These are phyloP conservation scores for Wickerhamomyces mucosus DNA, from an alignment of 805 yeast species.

Conservation along the genomic window DNA sequence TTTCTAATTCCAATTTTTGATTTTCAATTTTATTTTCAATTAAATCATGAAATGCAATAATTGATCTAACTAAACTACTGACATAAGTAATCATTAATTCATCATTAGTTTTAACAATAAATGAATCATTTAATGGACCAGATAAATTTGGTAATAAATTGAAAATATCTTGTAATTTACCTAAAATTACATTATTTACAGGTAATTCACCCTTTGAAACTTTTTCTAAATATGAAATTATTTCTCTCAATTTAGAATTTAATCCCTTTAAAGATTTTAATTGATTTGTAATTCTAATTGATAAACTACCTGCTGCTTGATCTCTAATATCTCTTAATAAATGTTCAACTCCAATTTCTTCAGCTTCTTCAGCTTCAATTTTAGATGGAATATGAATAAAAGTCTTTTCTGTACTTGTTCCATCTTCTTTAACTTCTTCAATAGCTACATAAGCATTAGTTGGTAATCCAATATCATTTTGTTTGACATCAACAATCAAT, in stretches of 20 bases:
- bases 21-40: slow-evolving; percentile 93
- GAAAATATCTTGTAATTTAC: slow-evolving; percentile 90
- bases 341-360: slow-evolving; percentile 98
- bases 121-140: slow-evolving; percentile 63
- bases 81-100: slow-evolving; percentile 92
- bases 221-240: slow-evolving; percentile 66
- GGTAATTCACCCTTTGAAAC: slow-evolving; percentile 70
- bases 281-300: slow-evolving; percentile 81
- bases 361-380: slow-evolving; percentile 97
- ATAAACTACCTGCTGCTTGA: slow-evolving; percentile 89
- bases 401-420: slow-evolving; percentile 84
- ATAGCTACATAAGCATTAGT: slow-evolving; percentile 91
- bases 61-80: slow-evolving; percentile 82
- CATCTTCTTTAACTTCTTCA: slow-evolving; percentile 94
- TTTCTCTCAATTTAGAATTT: slow-evolving; percentile 68
- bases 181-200: slow-evolving; percentile 81
- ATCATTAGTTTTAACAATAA: slow-evolving; percentile 90
- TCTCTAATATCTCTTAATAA: slow-evolving; percentile 88
- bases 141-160: slow-evolving; percentile 79
- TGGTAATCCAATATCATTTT: slow-evolving; percentile 77
- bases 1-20: slow-evolving; percentile 31
- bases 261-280: slow-evolving; percentile 82
- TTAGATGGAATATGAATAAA: slow-evolving; percentile 88
- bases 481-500: slow-evolving; percentile 86
- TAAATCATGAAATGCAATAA: slow-evolving; percentile 92